Evolutionary conservation across 768 basidiomycete species (phyloP), one percentile per base, ranked within the genome.

Genomic region (Panellus pusillus): DNA sequence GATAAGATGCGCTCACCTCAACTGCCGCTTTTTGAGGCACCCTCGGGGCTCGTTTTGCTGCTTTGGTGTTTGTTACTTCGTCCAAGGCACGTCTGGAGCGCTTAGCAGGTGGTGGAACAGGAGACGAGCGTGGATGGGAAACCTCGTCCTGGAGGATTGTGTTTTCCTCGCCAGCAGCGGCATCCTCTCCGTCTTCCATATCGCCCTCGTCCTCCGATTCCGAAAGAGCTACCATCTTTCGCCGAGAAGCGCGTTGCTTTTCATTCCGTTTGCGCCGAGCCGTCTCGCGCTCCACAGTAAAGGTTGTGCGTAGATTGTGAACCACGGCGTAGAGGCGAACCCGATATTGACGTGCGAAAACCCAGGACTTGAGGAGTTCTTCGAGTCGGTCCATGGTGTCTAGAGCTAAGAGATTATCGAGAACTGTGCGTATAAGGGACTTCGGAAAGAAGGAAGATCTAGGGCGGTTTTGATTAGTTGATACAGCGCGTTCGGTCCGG

Each of bases 101-200:
- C 20, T 50, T 50, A 1, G 49, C 15, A 12, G 49, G 49, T 9
- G 49, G 49, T 8, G 49, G 49, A n/a, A 50, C 28, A 1, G 49
- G 49, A 1, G 49, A 50, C 12, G 49, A 50, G 49, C 49, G 31
- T 4, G 29, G 49, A 29, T 42, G n/a, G n/a, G n/a, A n/a, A n/a
- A n/a, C n/a, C n/a, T n/a, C n/a, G n/a, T n/a, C n/a, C n/a, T n/a
- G n/a, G n/a, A n/a, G n/a, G n/a, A n/a, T n/a, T n/a, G n/a, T n/a
- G n/a, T n/a, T n/a, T n/a, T n/a, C n/a, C n/a, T n/a, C n/a, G n/a
- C n/a, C n/a, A n/a, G n/a, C n/a, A n/a, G n/a, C n/a, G n/a, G n/a
- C n/a, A n/a, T n/a, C n/a, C n/a, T 40, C 14, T 40, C n/a, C 14
- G 2, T 9, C 9, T 15, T 9, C 2, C n/a, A n/a, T n/a, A n/a